Evolutionary conservation across 2,329 filamentous ascomycete genomes (phyloP), one percentile per base, ranked within the genome.

Genomic region (Ophiostoma pallidulum): DNA sequence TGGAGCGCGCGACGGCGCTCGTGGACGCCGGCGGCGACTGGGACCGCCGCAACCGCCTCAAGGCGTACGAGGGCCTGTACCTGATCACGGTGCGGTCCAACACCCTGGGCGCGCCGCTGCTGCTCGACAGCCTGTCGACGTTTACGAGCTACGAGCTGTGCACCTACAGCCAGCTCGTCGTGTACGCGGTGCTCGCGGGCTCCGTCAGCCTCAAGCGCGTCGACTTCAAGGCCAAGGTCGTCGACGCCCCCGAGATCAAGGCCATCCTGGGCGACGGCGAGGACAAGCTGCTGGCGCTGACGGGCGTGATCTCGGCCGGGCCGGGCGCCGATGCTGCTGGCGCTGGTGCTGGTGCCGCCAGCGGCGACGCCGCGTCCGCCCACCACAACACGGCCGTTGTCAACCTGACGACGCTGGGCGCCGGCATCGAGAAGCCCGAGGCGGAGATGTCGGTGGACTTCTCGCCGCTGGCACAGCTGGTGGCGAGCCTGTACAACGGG

Each of bases 141-240:
- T 98, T 98, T 66, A 98, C 92, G 53, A 96, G 89, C 65, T 96
- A 96, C 71, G 92, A 98, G 68, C 80, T 98, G 42, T 98, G 92
- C 80, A 91, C 84, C 56, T 98, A 98, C 73, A 95, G 89, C 50
- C 85, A 80, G 52, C 79, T 98, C 20, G 92, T 98, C 44, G 82
- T 96, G 49, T 98, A 97, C 71, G 89, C 92, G 2, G 91, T 97
- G 19, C 81, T 98, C 29, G 89, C 92, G 31, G 92, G 92, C 50
- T 94, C 90, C 7, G 84, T 97, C 20, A 92, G 91, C 39, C 78
- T 98, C 48, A 95, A 96, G 73, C 85, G 92, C 41, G 88, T 96
- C 29, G 92, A 98, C 66, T 98, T 98, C 78, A 98, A 98, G 75
- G 86, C 86, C 56, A 97, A 97, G 73, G 92, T 98, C 22, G 91